phyloP scores from a whole-genome alignment of 441 rosid genomes.

The Metrosideros polymorpha region DNA sequence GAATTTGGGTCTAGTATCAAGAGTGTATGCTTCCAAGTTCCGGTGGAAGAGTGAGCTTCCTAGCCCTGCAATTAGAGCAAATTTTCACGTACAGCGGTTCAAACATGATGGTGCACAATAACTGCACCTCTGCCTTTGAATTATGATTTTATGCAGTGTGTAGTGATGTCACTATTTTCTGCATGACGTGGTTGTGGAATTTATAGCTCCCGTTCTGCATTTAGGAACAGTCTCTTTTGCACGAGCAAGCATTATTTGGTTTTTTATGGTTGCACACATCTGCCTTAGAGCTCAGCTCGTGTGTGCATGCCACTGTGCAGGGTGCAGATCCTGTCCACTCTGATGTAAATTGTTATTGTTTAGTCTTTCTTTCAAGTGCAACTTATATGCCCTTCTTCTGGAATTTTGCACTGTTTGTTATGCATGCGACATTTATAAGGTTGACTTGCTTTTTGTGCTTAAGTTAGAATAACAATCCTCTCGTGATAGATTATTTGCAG shows the following conservation, averaged over 20 bases:
- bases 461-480: not conserved
- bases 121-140: not conserved
- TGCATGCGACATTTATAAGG: not conserved
- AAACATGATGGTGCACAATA: not conserved
- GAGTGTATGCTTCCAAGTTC: not conserved
- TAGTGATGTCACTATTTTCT: not conserved
- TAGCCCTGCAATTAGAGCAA: not conserved
- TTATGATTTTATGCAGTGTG: not conserved
- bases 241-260: not conserved
- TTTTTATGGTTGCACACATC: not conserved
- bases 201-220: not conserved
- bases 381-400: not conserved
- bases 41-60: not conserved
- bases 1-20: not conserved
- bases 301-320: not conserved
- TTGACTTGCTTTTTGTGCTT: not conserved
- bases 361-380: not conserved
- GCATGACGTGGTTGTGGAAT: not conserved
- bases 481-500: not conserved
- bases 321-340: not conserved
- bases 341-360: not conserved
- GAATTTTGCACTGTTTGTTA: not conserved
- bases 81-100: not conserved
- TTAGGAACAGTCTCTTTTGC: not conserved
- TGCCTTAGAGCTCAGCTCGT: not conserved